These are phyloP conservation scores for Takakia lepidozioides DNA, from an alignment of 225 moss, liverwort and hornwort species.

Conservation along the genomic window DNA sequence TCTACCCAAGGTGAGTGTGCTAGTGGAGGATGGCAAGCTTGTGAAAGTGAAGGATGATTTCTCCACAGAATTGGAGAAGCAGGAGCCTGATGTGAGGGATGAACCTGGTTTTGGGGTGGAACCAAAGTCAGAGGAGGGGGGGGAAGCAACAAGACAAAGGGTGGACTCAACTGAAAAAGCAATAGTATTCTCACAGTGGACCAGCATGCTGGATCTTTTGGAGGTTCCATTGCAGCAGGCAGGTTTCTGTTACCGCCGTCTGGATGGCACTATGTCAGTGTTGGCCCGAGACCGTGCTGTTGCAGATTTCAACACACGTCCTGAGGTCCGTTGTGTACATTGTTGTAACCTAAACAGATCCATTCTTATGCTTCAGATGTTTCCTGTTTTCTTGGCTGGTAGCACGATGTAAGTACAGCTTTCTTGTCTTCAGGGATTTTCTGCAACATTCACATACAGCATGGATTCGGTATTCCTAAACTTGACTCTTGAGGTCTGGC, in stretches of 20 bases:
- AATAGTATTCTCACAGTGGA: constrained; percentile 99
- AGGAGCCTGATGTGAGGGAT: constrained; percentile 20
- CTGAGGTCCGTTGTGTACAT: constrained; percentile 56
- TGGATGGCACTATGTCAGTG: constrained; percentile 99
- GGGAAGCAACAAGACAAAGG: constrained; percentile 21
- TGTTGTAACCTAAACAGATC: no score
- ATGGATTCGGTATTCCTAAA: no score
- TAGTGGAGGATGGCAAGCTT: constrained; percentile 62
- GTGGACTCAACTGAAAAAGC: constrained; percentile 89
- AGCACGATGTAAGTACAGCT: no score
- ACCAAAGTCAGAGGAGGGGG: constrained; percentile 10
- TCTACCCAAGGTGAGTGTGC: constrained; percentile 50
- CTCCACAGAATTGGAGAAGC: constrained; percentile 22
- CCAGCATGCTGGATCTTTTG: constrained; percentile 94
- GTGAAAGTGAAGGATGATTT: constrained; percentile 28
- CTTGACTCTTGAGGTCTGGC: no score
- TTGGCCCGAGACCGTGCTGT: constrained; percentile 83
- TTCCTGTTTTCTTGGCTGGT: no score
- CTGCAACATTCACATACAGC: no score
- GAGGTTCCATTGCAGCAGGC: constrained; percentile 69
- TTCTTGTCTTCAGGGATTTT: no score
- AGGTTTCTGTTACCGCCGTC: constrained; percentile 80
- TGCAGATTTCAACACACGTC: constrained; percentile 76
- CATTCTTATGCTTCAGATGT: no score
- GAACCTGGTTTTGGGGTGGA: constrained; percentile 6